A percentile compares a stretch with the other conserved stretches of the same genome.
Conservation (phyloP, 129 eudicot species). For the Flaveria linearis region DNA sequence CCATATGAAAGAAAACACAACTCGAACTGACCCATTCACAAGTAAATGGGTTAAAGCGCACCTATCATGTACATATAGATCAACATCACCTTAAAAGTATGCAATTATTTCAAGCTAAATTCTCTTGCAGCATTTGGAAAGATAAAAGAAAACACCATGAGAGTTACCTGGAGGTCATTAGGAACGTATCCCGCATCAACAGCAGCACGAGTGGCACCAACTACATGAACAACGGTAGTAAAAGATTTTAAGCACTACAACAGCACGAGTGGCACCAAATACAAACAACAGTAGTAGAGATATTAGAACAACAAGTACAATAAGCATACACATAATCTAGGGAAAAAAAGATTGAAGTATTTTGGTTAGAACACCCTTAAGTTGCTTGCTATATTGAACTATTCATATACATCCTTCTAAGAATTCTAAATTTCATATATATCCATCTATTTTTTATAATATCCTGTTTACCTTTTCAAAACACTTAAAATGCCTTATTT, state of each 20-base stretch:
- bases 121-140: slow-evolving; percentile 3
- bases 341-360: neutral
- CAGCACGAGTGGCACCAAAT: slow-evolving; percentile 63
- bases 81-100: neutral
- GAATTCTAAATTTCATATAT: neutral
- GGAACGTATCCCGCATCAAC: slow-evolving; percentile 97
- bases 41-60: neutral
- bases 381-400: neutral
- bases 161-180: slow-evolving; percentile 86
- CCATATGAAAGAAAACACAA: neutral
- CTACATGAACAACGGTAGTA: slow-evolving; percentile 37
- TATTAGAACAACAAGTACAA: too few relatives aligned
- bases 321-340: neutral
- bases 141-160: neutral
- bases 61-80: neutral
- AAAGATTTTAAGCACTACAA: slow-evolving; percentile 9
- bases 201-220: slow-evolving; percentile 99
- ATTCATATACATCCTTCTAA: neutral
- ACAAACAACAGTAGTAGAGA: neutral
- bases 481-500: neutral
- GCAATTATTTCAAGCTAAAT: neutral
- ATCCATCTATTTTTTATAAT: neutral
- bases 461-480: neutral
- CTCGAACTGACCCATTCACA: neutral
- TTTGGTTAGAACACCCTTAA: neutral